Base-by-base conservation (phyloP, 1,139 yeast species). In the Suhomyces ambrosiae region DNA sequence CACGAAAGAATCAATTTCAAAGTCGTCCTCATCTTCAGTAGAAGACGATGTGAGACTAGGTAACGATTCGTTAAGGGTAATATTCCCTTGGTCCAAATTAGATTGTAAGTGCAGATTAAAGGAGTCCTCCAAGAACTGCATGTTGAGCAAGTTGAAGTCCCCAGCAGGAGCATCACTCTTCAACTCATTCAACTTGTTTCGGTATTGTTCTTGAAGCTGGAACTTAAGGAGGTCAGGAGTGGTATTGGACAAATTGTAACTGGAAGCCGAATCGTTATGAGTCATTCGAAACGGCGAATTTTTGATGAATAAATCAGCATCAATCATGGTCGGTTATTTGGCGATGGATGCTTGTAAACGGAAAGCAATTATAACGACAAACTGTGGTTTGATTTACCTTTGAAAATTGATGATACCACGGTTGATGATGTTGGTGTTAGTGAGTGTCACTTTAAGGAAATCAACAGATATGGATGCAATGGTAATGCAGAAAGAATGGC, bases 151-250 rank as follows among this genome's bases (percentile, higher is more conserved):
- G 38, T 52, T 46, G 42, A 55, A 44, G 32, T 52, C 19, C 50
- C 35, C 33, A 38, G 38, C 23, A 23, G 33, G 32, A 14, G 27
- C 48, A 14, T 32, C 38, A 32, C 32, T 43, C 27, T 52, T 50
- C 32, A 62, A 46, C 26, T 62, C 69, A 22, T 47, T 47, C 33
- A 63, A 32, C 32, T 60, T 61, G 32, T 46, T 48, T 28, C 71
- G 54, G 42, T 63, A 58, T 45, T 70, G 74, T 44, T 71, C 74
- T 48, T 68, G 74, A 27, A 71, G 58, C 49, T 71, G 76, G 41
- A 69, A 71, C 48, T 69, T 70, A 41, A 71, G 61, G 21, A 71
- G 55, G 3, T 71, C 76, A 0, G 72, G 66, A 1, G 76, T 70
- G 19, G 73, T 66, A 40, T 68, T 66, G 41, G 55, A 42, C 30